Evolutionary conservation across 352 stramenopile genomes (phyloP), one percentile per base, ranked within the genome.

Genomic region (Sclerospora graminicola): DNA sequence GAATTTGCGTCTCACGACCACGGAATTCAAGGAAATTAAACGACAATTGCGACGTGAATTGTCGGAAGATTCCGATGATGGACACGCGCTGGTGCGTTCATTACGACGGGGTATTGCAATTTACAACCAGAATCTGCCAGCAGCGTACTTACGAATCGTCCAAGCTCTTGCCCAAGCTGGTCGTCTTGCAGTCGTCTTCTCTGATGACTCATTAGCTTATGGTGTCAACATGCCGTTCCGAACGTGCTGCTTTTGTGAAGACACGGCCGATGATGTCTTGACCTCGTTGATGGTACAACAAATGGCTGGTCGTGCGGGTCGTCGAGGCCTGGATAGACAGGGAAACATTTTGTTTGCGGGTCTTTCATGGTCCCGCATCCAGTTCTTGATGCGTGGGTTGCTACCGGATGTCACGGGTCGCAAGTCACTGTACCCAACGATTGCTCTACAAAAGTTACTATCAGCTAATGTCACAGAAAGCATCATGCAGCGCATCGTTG

Each of bases 171-270:
- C 95, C 13, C 95, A 98, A 59, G 87, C 96, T 41, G 95, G 95
- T 71, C 95, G 95, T 53, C 68, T 99, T 9, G 95, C 91, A 1
- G 94, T 98, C 41, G 95, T 99, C 6, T 98, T 99, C 58, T 98
- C 90, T 27, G 95, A 98, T 59, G 89, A 97, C 50, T 97, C 95
- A 18, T 75, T 99, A 30, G 96, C 96, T 5, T 99, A 98, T 61
- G 96, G 96, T 70, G 95, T 99, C 0, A 99, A 99, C 80, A 99
- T 99, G 96, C 96, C 96, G 21, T 99, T 98, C 90, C 89, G 96
- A 53, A 97, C 93, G 18, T 98, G 94, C 59, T 85, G 96, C 42
- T 99, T 99, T 67, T 98, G 94, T 59, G 95, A 97, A 74, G 95
- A 98, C 63, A 98, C 97, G 56, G 84, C 93, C 26, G 58, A 85